A percentile compares a stretch with the other conserved stretches of the same genome.
Conservation (phyloP, 495 filamentous ascomycete species). For the Penicillium atrosanguineum region DNA sequence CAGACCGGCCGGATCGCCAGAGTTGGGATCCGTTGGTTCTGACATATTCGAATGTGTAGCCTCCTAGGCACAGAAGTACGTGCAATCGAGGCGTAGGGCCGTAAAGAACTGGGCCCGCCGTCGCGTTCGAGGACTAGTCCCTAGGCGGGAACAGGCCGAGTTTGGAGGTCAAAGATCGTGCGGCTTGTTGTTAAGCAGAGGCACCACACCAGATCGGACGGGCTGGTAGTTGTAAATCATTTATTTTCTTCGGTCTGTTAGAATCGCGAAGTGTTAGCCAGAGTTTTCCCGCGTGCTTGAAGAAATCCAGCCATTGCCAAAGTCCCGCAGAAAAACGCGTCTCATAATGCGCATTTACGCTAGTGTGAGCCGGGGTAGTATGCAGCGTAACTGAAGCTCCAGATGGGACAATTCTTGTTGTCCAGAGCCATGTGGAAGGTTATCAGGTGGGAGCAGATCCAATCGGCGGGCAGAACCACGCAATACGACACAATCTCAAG, state of each 20-base stretch:
- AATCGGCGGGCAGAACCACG: neutral
- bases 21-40: constrained; percentile 32
- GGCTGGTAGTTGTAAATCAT: constrained; percentile 25
- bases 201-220: constrained; percentile 27
- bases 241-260: constrained; percentile 24
- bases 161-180: constrained; percentile 25
- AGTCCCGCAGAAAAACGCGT: neutral
- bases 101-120: neutral
- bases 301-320: neutral
- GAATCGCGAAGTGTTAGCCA: constrained; percentile 13
- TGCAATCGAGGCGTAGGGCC: neutral
- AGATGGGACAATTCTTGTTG: neutral
- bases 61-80: constrained; percentile 1
- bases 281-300: neutral
- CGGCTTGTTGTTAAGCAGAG: constrained; percentile 23
- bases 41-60: constrained; percentile 27
- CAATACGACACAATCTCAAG: neutral
- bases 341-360: neutral
- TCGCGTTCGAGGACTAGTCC: constrained; percentile 2
- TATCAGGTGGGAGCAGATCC: neutral
- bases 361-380: neutral
- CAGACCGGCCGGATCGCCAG: constrained; percentile 30
- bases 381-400: neutral
- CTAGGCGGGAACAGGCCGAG: constrained; percentile 5
- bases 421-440: neutral